A percentile compares a stretch with the other conserved stretches of the same genome.
phyloP scores from a whole-genome alignment of 441 rosid species.

The Breynia disticha region DNA sequence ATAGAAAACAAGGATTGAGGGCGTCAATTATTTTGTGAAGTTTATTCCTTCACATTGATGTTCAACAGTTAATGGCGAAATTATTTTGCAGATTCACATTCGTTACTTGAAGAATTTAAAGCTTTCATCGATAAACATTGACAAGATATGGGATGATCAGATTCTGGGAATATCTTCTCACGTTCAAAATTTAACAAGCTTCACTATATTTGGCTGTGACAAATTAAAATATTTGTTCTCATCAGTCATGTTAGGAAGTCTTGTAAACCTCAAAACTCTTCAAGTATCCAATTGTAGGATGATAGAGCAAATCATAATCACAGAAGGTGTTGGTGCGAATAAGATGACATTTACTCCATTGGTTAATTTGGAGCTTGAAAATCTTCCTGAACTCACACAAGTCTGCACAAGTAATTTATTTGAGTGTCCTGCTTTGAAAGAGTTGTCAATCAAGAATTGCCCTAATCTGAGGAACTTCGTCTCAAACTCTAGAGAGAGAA shows the following conservation, averaged over 20 bases:
- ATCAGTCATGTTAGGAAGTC: not conserved
- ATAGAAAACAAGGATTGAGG: too few relatives aligned
- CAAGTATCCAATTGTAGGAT: not conserved
- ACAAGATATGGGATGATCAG: not conserved
- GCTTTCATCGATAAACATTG: not conserved
- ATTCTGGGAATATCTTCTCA: not conserved
- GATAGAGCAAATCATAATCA: conserved; percentile 6
- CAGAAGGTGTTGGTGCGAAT: not conserved
- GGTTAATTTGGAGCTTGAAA: not conserved
- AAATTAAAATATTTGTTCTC: conserved; percentile 11
- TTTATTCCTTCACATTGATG: too few relatives aligned
- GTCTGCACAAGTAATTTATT: not conserved
- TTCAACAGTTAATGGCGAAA: not conserved
- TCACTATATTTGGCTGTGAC: conserved; percentile 4
- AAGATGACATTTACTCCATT: not conserved
- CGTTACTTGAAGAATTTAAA: conserved; percentile 2
- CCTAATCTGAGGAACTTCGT: not conserved
- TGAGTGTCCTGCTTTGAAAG: not conserved
- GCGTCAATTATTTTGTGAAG: too few relatives aligned
- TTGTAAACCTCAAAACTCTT: conserved; percentile 10
- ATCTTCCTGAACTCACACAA: conserved; percentile 6
- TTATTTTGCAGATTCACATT: conserved; percentile 6
- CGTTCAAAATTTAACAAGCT: not conserved
- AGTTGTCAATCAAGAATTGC: not conserved
- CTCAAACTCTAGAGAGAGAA: not conserved